These are phyloP conservation scores for Diaporthe batatas DNA, from an alignment of 2,329 filamentous ascomycete species.

Conservation along the genomic window DNA sequence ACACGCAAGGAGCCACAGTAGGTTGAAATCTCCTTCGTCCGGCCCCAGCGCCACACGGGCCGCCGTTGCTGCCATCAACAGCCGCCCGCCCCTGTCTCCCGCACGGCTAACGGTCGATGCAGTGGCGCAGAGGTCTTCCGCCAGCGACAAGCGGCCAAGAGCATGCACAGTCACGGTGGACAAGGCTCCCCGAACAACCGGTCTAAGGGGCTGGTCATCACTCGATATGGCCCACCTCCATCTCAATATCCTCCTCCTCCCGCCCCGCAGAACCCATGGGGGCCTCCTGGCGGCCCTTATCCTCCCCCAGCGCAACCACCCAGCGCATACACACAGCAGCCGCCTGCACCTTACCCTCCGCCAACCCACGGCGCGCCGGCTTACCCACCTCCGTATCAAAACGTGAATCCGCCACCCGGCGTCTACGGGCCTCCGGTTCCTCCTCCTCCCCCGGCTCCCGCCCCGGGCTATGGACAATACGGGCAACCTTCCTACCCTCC, in stretches of 20 bases:
- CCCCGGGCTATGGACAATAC: constrained; percentile 38
- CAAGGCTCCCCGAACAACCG: constrained; percentile 52
- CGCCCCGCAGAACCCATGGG: constrained; percentile 44
- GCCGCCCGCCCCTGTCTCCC: constrained; percentile 32
- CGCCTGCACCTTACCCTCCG: constrained; percentile 40
- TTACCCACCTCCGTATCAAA: constrained; percentile 44
- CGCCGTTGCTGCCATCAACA: not conserved
- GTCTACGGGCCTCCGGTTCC: constrained; percentile 38
- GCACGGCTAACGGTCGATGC: constrained; percentile 39
- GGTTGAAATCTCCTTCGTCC: constrained; percentile 49
- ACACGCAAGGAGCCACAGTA: constrained; percentile 64
- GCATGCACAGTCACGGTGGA: constrained; percentile 29
- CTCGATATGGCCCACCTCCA: constrained; percentile 53
- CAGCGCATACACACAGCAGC: constrained; percentile 42
- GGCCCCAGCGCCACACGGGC: not conserved
- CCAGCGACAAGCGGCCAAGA: constrained; percentile 44
- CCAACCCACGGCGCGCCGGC: constrained; percentile 36
- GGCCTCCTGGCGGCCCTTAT: constrained; percentile 39
- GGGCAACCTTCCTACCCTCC: constrained; percentile 34
- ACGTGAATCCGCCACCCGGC: constrained; percentile 30
- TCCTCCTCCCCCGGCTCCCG: constrained; percentile 35
- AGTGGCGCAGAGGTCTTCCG: constrained; percentile 47
- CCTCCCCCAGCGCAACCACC: constrained; percentile 45
- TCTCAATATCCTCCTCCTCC: constrained; percentile 44
- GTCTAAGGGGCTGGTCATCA: constrained; percentile 55